phyloP scores from a whole-genome alignment of 352 stramenopile genomes.

The Phytophthora europaea region DNA sequence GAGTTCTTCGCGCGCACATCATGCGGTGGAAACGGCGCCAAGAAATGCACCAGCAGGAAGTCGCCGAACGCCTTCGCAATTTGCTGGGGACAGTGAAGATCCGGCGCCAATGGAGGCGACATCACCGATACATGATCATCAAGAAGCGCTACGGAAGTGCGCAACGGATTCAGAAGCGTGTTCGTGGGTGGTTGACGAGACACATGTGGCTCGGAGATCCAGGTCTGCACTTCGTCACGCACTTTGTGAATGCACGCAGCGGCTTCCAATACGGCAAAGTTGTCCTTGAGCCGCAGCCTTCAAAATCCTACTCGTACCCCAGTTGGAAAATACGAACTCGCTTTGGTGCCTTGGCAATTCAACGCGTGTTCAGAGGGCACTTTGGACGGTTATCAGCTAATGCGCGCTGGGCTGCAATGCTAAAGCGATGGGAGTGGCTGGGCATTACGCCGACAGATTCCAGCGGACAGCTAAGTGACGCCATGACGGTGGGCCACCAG shows the following conservation, averaged over 20 bases:
- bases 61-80: conserved; percentile 49
- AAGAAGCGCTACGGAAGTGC: conserved; percentile 63
- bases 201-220: conserved; percentile 76
- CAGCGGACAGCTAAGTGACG: conserved; percentile 51
- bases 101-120: conserved; percentile 66
- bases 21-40: conserved; percentile 50
- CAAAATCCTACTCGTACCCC: conserved; percentile 64
- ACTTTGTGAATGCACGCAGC: conserved; percentile 49
- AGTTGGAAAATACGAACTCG: conserved; percentile 55
- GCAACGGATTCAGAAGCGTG: conserved; percentile 58
- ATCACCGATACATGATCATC: conserved; percentile 53
- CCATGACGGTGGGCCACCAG: conserved; percentile 62
- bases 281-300: conserved; percentile 50
- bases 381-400: conserved; percentile 67
- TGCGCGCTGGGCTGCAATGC: conserved; percentile 70
- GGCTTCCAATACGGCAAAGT: conserved; percentile 64
- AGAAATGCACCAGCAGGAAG: conserved; percentile 36
- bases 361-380: conserved; percentile 64
- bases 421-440: conserved; percentile 84
- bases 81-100: conserved; percentile 68
- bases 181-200: conserved; percentile 75
- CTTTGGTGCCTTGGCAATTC: conserved; percentile 47
- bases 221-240: conserved; percentile 45
- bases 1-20: conserved; percentile 60
- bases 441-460: conserved; percentile 45